Conservation (phyloP, 1,284 basidiomycete species). For the Irpex sp. region DNA sequence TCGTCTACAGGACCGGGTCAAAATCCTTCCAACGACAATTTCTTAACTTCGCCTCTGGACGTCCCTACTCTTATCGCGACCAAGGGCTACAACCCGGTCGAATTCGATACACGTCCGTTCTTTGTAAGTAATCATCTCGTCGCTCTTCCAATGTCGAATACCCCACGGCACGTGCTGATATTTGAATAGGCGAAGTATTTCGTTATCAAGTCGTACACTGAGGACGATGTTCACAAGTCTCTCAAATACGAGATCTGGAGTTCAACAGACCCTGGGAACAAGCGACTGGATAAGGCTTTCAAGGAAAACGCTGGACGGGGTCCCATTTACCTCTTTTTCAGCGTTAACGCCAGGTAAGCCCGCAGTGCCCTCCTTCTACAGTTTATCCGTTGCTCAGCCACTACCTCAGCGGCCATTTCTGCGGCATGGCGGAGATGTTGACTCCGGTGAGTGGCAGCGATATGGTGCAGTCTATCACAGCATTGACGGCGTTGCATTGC, state of each 20-base stretch:
- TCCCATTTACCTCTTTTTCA: conserved; percentile 95
- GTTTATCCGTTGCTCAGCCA: conserved; percentile 7
- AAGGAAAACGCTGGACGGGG: conserved; percentile 83
- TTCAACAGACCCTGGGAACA: conserved; percentile 93
- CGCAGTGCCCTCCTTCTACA: not conserved
- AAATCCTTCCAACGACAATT: conserved; percentile 22
- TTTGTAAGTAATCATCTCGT: conserved; percentile 48
- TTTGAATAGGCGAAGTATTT: conserved; percentile 79
- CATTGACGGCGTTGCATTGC: not conserved
- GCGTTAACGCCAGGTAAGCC: conserved; percentile 81
- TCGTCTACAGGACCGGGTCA: conserved; percentile 25
- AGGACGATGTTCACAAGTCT: conserved; percentile 96
- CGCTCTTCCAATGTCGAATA: not conserved
- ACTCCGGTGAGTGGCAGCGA: conserved; percentile 54
- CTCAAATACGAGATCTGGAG: conserved; percentile 98
- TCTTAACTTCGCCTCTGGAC: conserved; percentile 68
- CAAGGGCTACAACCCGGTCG: conserved; percentile 89
- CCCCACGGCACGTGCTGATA: not conserved
- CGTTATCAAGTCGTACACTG: conserved; percentile 97
- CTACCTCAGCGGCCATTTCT: conserved; percentile 80
- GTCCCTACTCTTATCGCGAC: conserved; percentile 82
- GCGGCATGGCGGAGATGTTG: conserved; percentile 95
- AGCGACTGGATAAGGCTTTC: conserved; percentile 93
- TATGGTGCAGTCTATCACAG: not conserved
- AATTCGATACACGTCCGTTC: conserved; percentile 78